Evolutionary conservation across 306 rosid species (phyloP), one percentile per base, ranked within the genome.

Genomic region (Pterocarpus santalinus): DNA sequence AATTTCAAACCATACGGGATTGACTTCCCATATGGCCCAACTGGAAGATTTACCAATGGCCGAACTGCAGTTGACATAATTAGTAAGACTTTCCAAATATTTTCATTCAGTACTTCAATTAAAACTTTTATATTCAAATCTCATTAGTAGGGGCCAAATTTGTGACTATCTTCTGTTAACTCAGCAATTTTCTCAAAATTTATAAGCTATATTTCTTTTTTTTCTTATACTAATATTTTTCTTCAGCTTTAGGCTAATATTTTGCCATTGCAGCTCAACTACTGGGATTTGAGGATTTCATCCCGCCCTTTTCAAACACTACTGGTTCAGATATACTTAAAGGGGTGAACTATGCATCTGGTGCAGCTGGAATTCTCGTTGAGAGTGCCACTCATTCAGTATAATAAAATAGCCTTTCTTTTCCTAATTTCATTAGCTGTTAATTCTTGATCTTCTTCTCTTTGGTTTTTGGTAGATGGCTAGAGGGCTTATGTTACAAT

Each of bases 21-120:
- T 28, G 98, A 90, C 65, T 84, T 88, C 43, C 81, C 90, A 1
- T 4, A 0, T 0, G 82, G 84, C 8, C 84, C 94, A 34, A 90
- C 95, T 0, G 93, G 98, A 78, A 92, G 98, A 51, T 92, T 89
- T 60, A 51, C 81, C 88, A 94, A 92, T 63, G 95, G 90, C 11
- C 84, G 78, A 30, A 92, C 85, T 43, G 4, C 9, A 63, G n/a
- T 84, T 14, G 87, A 84, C 61, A 57, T 79, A 14, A 75, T 69
- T 1, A 52, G 87, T 84, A 84, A 80, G 3, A 52, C n/a, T 30
- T 55, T n/a, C 22, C 4, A 55, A 15, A 4, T 52, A 0, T 14
- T n/a, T 2, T 8, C 58, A 13, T n/a, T 15, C 7, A 3, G 3
- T 13, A 15, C 16, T 52, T 52, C 58, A 52, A 52, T 52, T 52